Base-by-base conservation (phyloP, 768 basidiomycete genomes). In the Neoboletus magnificus region DNA sequence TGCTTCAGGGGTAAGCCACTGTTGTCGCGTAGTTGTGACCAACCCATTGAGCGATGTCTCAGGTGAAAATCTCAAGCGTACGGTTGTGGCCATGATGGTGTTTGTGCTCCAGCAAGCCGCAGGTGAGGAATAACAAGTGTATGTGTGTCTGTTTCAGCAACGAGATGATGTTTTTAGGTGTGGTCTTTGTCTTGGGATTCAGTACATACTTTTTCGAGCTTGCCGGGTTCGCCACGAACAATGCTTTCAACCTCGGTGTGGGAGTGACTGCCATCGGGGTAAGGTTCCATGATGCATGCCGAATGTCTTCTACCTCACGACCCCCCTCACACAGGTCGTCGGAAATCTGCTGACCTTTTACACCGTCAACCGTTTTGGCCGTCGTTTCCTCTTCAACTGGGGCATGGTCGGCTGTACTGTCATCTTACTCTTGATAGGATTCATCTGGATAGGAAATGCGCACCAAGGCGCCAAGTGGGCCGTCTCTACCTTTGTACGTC, bases 171-270 rank as follows among this genome's bases (percentile, higher is more conserved):
- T 46, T 43, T 39, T 41, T 22, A 68, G 68, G 68, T 32, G 63
- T 67, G 2, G 59, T 63, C 32, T 70, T 69, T 49, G 60, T 68
- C 7, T 50, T 68, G 50, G 63, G 65, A n/a, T 69, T 48, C 48
- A 66, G 67, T 15, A 65, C 64, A 45, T 74, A 73, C 64, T 73
- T 73, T 56, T 73, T 73, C 36, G 70, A 73, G 55, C 73, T 74
- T 35, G 65, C 72, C 15, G 69, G 72, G 25, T 72, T 73, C 48
- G 51, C 61, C 5, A 41, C 56, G 13, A 48, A 40, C 50, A 64
- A 67, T 1, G 70, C 73, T 1, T 74, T 74, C 50, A 60, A 71
- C 50, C 66, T 74, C 5, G 70, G 70, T 12, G 39, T 69, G 20
- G 66, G 68, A 6, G 52, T 69, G 32, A 64, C 58, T 0, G 69